Evolutionary conservation across 2,329 filamentous ascomycete species (phyloP), one percentile per base, ranked within the genome.

Genomic region (Teratosphaeria pseudoeucalypti): DNA sequence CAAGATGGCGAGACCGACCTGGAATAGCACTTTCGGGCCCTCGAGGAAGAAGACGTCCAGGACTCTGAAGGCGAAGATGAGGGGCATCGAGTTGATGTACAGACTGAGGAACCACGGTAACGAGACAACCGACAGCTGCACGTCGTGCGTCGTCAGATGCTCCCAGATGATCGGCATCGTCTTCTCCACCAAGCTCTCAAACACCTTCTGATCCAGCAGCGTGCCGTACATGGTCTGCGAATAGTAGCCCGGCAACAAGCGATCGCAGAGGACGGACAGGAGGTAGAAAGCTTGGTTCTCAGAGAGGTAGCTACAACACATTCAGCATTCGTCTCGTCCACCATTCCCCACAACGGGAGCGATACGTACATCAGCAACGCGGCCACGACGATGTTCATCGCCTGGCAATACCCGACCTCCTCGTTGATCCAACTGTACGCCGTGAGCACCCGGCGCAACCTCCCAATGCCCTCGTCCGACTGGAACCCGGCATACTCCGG

Each of bases 151-250:
- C 65, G 92, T 88, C n/a, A 99, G 84, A 70, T 99, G 94, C 26
- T 97, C 92, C 92, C 94, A 99, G 16, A 99, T 82, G 60, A 99
- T 88, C 1, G 94, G 94, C 92, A 99, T 97, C 1, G 94, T 99
- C 77, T 90, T 94, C 74, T 99, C 94, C n/a, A 99, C 94, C 3
- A 99, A 80, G 2, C 89, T 95, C 76, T 99, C 94, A 68, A 99
- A 99, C 14, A 99, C 94, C 66, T 94, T 90, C 70, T 99, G 94
- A 70, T 99, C 94, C 47, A 99, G 82, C 5, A 99, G 80, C 0
- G 94, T 99, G 66, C 94, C 94, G 75, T 99, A 99, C 94, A 99
- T 99, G 65, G 95, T 99, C 19, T 89, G 95, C 5, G 92, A 97
- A 74, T 99, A 99, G 77, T 99, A 99, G 4, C 94, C 94, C 0